Evolutionary conservation across 2,329 filamentous ascomycete species (phyloP).

Genomic region (Pseudogymnoascus sp.): DNA sequence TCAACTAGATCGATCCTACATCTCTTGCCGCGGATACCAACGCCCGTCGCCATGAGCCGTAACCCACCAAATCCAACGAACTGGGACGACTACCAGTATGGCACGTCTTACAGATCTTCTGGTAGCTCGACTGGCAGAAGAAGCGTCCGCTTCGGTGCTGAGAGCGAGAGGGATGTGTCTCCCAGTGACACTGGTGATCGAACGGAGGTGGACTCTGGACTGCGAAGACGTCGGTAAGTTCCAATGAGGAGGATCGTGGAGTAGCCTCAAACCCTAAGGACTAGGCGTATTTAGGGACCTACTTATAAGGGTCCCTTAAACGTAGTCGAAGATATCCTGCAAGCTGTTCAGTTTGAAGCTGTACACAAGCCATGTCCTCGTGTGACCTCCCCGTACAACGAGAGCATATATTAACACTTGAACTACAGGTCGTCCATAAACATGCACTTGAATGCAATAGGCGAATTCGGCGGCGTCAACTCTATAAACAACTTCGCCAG

Average conservation of each 20-base stretch:
- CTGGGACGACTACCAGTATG: slow-evolving; percentile 31
- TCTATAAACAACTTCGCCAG: slow-evolving; percentile 89
- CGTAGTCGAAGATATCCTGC: background rate
- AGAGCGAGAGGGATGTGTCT: slow-evolving; percentile 16
- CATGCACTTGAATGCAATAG: slow-evolving; percentile 49
- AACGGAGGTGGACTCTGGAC: slow-evolving; percentile 14
- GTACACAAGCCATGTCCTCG: background rate
- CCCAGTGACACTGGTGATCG: slow-evolving; percentile 17
- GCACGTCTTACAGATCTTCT: slow-evolving; percentile 25
- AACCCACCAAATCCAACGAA: slow-evolving; percentile 22
- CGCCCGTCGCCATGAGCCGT: slow-evolving; percentile 3
- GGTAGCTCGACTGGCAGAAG: slow-evolving; percentile 24
- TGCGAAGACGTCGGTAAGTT: slow-evolving; percentile 26
- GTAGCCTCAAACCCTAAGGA: background rate
- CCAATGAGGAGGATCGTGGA: background rate
- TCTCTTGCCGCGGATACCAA: background rate
- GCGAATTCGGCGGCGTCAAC: slow-evolving; percentile 82
- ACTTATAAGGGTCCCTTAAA: background rate
- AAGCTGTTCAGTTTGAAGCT: background rate
- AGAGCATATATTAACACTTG: background rate
- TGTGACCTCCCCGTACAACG: background rate
- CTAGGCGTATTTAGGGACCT: background rate
- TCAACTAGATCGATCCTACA: background rate
- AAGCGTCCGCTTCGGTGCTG: slow-evolving; percentile 26
- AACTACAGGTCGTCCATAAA: slow-evolving; percentile 51